These are phyloP conservation scores for Pascua guehoae DNA, from an alignment of 1,284 basidiomycete species.

Conservation along the genomic window DNA sequence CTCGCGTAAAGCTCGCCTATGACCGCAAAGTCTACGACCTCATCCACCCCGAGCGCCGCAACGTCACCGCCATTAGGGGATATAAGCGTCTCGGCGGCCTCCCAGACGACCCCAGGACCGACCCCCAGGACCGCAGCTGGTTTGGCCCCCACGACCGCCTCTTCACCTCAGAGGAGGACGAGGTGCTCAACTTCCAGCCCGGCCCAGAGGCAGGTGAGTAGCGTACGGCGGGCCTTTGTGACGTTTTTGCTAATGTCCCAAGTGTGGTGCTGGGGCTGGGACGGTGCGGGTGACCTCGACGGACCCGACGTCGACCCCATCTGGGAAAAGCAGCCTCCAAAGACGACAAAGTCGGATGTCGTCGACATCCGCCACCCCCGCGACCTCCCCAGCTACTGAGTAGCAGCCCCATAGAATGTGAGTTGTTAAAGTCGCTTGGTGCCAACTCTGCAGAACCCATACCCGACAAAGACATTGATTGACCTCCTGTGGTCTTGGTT, in stretches of 20 bases:
- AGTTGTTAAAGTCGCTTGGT: background rate
- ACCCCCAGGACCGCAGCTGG: slow-evolving; percentile 92
- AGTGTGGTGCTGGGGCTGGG: slow-evolving; percentile 99
- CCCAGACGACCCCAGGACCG: slow-evolving; percentile 86
- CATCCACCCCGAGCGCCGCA: slow-evolving; percentile 80
- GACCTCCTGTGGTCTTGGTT: too few species aligned
- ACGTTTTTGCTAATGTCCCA: slow-evolving; percentile 7
- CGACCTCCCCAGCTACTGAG: slow-evolving; percentile 28
- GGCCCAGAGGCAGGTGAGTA: slow-evolving; percentile 81
- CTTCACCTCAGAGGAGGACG: slow-evolving; percentile 79
- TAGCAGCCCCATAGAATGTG: background rate
- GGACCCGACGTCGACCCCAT: slow-evolving; percentile 89
- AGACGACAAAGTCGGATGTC: slow-evolving; percentile 58
- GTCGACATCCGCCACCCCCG: slow-evolving; percentile 75
- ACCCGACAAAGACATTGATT: background rate
- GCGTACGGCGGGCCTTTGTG: background rate
- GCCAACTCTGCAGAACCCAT: background rate
- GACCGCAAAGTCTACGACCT: slow-evolving; percentile 90
- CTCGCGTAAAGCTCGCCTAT: slow-evolving; percentile 89
- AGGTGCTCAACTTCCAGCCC: slow-evolving; percentile 66
- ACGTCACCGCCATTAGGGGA: slow-evolving; percentile 87
- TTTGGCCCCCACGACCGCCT: slow-evolving; percentile 87
- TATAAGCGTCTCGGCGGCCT: slow-evolving; percentile 85
- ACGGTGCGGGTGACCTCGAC: slow-evolving; percentile 91
- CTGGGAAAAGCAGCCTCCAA: slow-evolving; percentile 80